A percentile compares a stretch with the other conserved stretches of the same genome.
Conservation (phyloP, 805 yeast species). For the Kazachstania martiniae region DNA sequence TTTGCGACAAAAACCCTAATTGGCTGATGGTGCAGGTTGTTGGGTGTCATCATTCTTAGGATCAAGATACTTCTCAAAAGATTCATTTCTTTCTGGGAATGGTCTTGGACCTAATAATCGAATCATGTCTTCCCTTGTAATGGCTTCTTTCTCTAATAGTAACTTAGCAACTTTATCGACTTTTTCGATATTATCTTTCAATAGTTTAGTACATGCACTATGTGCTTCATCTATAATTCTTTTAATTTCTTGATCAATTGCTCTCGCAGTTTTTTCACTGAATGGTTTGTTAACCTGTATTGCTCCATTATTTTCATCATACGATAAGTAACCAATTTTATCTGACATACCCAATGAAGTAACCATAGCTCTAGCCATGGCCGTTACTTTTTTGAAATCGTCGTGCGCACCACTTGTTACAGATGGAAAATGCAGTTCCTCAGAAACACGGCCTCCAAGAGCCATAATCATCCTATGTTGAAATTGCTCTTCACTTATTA, state of each 20-base stretch:
- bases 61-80: constrained; percentile 79
- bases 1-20: background rate
- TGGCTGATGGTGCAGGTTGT: constrained; percentile 7
- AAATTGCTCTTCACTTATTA: constrained; percentile 66
- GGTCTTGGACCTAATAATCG: constrained; percentile 86
- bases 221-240: constrained; percentile 71
- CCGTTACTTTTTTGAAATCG: constrained; percentile 85
- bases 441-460: constrained; percentile 85
- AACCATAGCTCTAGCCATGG: constrained; percentile 85
- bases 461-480: constrained; percentile 88
- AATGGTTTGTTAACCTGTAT: constrained; percentile 69
- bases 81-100: constrained; percentile 80
- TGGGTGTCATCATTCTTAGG: constrained; percentile 8
- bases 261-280: constrained; percentile 73
- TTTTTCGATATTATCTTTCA: constrained; percentile 56
- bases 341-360: constrained; percentile 81
- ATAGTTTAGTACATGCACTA: constrained; percentile 50
- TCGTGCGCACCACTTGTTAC: constrained; percentile 91
- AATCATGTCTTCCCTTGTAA: constrained; percentile 91
- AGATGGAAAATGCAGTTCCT: constrained; percentile 75
- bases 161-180: constrained; percentile 84
- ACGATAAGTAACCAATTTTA: constrained; percentile 46
- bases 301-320: constrained; percentile 32
- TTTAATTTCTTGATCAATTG: constrained; percentile 76
- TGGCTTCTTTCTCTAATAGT: constrained; percentile 73